Base-by-base conservation (phyloP, 305 asterid genomes). In the Fraxinus sp. region DNA sequence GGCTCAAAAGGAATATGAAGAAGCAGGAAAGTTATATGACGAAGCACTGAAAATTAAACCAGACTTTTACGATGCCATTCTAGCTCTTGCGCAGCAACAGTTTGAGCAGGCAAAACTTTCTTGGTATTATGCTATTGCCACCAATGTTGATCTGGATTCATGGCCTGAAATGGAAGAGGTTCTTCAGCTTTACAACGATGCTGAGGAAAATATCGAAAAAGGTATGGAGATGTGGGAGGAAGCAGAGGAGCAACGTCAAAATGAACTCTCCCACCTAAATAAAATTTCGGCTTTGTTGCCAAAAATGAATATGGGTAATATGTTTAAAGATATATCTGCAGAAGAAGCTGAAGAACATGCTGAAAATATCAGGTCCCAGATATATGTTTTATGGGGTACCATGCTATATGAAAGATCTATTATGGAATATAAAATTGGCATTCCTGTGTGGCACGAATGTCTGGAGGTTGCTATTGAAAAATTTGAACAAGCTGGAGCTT, bases 371-470 rank as follows among this genome's bases (percentile, higher is more conserved):
- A 90, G 91, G 91, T 91, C 94, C 82, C 98, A 92, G 89, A 94
- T 94, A 80, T 86, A 91, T 83, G 85, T 95, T 36, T 79, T 94
- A 74, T 95, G 99, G 99, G 99, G 99, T 39, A 91, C 98, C 1
- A 85, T 95, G 89, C 90, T 95, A 5, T 95, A 95, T 33, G 98
- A 95, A 85, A 90, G 98, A 84, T 95, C 98, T 1, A 86, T 92
- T 46, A 90, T 95, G 97, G 98, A 95, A 85, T 92, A 88, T 86
- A 95, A 95, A 88, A 85, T 95, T 3, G 91, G 90, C 33, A 90
- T 95, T 89, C 98, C 98, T 2, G 89, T 87, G 70, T 95, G 98
- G 98, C 90, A 93, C n/a, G 98, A 95, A 83, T 90, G 95, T 82
- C 85, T 95, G 81, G 99, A 92, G 84, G 91, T 92, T 79, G 88